Percentiles rank a stretch among this genome's conserved stretches.
Conservation (phyloP, 495 filamentous ascomycete species). For the Aspergillus egyptiacus region DNA sequence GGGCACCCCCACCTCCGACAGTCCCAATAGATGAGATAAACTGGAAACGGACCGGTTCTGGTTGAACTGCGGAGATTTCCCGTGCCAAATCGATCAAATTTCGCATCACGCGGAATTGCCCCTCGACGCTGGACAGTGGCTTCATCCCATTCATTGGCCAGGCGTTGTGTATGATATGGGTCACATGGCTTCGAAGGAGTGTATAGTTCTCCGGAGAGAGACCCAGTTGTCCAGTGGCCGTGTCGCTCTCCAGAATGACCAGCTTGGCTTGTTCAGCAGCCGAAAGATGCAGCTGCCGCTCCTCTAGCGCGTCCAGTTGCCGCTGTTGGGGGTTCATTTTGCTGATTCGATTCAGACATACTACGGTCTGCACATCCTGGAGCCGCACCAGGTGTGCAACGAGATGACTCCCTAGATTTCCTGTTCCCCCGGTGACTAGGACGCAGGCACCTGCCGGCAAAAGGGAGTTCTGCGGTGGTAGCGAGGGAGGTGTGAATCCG, state of each 20-base stretch:
- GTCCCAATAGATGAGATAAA: conserved; percentile 51
- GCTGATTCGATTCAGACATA: conserved; percentile 44
- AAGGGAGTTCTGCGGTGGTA: background rate
- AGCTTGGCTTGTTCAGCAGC: conserved; percentile 26
- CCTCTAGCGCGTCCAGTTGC: conserved; percentile 33
- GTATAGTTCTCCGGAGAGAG: conserved; percentile 34
- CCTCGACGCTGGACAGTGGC: conserved; percentile 39
- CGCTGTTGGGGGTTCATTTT: conserved; percentile 5
- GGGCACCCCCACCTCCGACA: conserved; percentile 33
- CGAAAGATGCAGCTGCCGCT: conserved; percentile 30
- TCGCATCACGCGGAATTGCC: conserved; percentile 44
- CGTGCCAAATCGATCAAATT: conserved; percentile 43
- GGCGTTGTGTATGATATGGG: conserved; percentile 53
- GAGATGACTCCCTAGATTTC: conserved; percentile 45
- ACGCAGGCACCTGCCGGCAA: conserved; percentile 17
- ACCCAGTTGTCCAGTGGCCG: conserved; percentile 38
- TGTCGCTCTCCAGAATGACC: conserved; percentile 31
- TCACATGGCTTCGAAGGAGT: conserved; percentile 35
- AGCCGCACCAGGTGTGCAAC: conserved; percentile 31
- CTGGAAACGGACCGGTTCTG: conserved; percentile 38
- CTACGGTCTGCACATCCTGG: conserved; percentile 27
- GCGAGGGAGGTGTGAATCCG: conserved; percentile 16
- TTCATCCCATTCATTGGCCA: conserved; percentile 51
- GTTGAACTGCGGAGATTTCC: conserved; percentile 20
- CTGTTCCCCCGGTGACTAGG: conserved; percentile 50